Evolutionary conservation across 306 rosid species (phyloP).

Genomic region (Quercus parvula): DNA sequence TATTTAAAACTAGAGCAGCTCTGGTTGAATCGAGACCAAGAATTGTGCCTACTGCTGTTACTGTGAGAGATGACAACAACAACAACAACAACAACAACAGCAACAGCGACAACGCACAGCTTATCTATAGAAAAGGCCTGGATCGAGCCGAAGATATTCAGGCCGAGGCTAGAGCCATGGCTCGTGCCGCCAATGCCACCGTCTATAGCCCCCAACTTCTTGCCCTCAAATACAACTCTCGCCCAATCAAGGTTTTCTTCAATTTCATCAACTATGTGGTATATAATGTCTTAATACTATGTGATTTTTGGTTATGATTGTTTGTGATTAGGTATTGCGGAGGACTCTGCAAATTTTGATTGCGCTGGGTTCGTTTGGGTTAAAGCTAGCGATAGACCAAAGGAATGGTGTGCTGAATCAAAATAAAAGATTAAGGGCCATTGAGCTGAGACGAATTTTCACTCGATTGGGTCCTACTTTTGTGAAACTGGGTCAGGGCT

Average conservation of each 20-base stretch:
- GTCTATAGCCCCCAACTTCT: slow-evolving; percentile 60
- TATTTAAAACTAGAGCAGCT: slow-evolving; percentile 28
- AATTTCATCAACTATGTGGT: background rate
- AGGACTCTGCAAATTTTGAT: slow-evolving; percentile 71
- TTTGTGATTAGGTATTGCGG: slow-evolving; percentile 42
- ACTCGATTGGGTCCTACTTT: slow-evolving; percentile 93
- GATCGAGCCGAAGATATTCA: slow-evolving; percentile 62
- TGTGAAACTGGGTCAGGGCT: slow-evolving; percentile 91
- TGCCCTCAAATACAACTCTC: slow-evolving; percentile 53
- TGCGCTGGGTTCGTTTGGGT: slow-evolving; percentile 53
- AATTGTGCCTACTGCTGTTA: slow-evolving; percentile 16
- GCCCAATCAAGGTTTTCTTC: slow-evolving; percentile 53
- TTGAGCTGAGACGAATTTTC: slow-evolving; percentile 59
- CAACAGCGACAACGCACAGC: background rate
- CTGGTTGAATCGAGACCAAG: slow-evolving; percentile 46
- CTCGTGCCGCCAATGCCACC: slow-evolving; percentile 62
- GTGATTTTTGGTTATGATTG: background rate
- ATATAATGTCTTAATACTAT: background rate
- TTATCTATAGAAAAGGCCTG: slow-evolving; percentile 16
- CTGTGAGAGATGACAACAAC: slow-evolving; percentile 10
- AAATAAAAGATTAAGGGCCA: slow-evolving; percentile 65
- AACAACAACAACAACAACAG: too few relatives aligned
- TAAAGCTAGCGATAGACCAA: slow-evolving; percentile 58
- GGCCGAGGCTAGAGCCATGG: slow-evolving; percentile 76
- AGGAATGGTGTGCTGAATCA: slow-evolving; percentile 53